phyloP scores from a whole-genome alignment of 768 basidiomycete genomes.

The Tephrocybe sp. region DNA sequence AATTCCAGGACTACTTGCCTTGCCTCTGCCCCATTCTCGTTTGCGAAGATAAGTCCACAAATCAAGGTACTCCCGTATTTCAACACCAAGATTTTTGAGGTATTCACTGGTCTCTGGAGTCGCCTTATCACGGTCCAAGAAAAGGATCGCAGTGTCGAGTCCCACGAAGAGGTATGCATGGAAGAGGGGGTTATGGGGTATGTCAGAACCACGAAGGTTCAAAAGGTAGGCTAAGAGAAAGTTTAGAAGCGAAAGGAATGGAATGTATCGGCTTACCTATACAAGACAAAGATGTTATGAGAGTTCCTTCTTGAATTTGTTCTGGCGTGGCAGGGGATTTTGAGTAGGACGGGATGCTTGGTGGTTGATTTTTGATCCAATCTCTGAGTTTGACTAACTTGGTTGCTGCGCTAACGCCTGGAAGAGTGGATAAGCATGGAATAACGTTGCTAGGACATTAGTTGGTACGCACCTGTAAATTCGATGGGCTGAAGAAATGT shows the following conservation, averaged over 20 bases:
- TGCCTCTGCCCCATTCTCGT: slow-evolving; percentile 78
- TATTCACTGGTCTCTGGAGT: slow-evolving; percentile 56
- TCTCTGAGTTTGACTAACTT: slow-evolving; percentile 72
- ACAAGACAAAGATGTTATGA: slow-evolving; percentile 65
- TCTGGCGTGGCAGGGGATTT: slow-evolving; percentile 56
- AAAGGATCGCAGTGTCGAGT: slow-evolving; percentile 59
- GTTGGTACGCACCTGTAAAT: slow-evolving; percentile 50
- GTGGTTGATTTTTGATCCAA: slow-evolving; percentile 64
- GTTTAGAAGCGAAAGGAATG: not conserved
- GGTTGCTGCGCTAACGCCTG: slow-evolving; percentile 56
- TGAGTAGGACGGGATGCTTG: slow-evolving; percentile 59
- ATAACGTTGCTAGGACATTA: not conserved
- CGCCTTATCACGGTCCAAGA: slow-evolving; percentile 71
- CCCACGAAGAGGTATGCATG: slow-evolving; percentile 82
- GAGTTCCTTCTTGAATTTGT: slow-evolving; percentile 65
- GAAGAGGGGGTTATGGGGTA: slow-evolving; percentile 91
- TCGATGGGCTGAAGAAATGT: slow-evolving; percentile 69
- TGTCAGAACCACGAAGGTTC: slow-evolving; percentile 87
- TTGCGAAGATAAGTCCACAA: slow-evolving; percentile 76
- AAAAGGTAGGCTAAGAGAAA: slow-evolving; percentile 69
- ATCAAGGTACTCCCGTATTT: slow-evolving; percentile 66
- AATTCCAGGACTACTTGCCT: slow-evolving; percentile 38
- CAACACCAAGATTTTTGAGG: slow-evolving; percentile 53
- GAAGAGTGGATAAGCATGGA: slow-evolving; percentile 1
- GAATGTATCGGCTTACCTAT: slow-evolving; percentile 49